Evolutionary conservation across 257 asterid species (phyloP), one percentile per base, ranked within the genome.

Genomic region (Jasminum sambac): DNA sequence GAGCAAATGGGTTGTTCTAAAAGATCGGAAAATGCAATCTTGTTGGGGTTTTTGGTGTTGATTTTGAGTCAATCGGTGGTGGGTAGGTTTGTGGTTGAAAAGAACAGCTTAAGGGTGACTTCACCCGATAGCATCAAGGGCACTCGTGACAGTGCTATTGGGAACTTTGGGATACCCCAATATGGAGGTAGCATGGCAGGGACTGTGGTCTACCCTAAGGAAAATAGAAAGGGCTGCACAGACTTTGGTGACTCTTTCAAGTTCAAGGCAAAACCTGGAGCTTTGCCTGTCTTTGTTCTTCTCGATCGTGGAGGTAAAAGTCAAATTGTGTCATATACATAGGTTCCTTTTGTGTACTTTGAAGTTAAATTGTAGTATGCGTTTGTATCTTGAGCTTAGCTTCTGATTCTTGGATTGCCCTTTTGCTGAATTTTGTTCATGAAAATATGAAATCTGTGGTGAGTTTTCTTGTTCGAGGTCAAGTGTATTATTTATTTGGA

Each of bases 101-200:
- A 89, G 85, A 95, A 95, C 85, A 95, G 96, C 71, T 82, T 95
- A 83, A 84, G 88, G 71, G 98, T 95, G 64, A 75, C 85, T 34
- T 91, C 97, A 30, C 97, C 98, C 2, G 97, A 89, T 7, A 79
- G 76, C 71, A 83, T 91, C 11, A 91, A 86, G 80, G 97, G 98
- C 17, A 88, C 79, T 58, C 84, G 84, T 39, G 95, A 91, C 66
- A 88, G 90, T 70, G 97, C 98, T 21, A 95, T 95, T 74, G 98
- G 96, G 1, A 95, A 95, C 80, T 95, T 95, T 58, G 98, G 99
- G 72, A 87, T 95, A 39, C 97, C 98, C 16, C 95, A 91, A 40
- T 91, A 91, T 77, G 98, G 98, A 24, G 99, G 99, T 14, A 89
- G 94, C 73, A 79, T 95, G 93, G 85, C 97, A 24, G 99, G 97